A percentile compares a stretch with the other conserved stretches of the same genome.
phyloP scores from a whole-genome alignment of 78 protist genomes.

The Dictyostelium firmibasis region DNA sequence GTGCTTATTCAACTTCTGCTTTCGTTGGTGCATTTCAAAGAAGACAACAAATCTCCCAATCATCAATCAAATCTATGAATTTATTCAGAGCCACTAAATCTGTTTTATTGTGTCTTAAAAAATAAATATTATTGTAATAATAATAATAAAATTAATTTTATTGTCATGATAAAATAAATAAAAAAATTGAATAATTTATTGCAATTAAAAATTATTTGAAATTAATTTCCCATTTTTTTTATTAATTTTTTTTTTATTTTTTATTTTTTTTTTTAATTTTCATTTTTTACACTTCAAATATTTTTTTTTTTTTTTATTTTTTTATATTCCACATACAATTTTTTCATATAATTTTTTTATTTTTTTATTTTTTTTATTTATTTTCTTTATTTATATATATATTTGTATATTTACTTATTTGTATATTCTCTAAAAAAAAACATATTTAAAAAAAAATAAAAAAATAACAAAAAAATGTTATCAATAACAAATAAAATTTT shows the following conservation, averaged over 20 bases:
- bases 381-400: background rate
- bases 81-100: background rate
- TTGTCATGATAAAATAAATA: background rate
- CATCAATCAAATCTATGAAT: background rate
- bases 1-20: conserved; percentile 16
- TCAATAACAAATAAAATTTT: background rate
- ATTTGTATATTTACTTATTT: background rate
- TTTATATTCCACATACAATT: background rate
- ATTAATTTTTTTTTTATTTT: background rate
- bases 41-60: background rate
- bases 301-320: background rate
- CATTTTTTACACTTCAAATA: background rate
- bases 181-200: too few species aligned
- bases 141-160: background rate
- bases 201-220: background rate
- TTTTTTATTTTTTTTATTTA: background rate
- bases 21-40: background rate
- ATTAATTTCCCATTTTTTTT: background rate
- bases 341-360: too few species aligned
- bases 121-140: background rate
- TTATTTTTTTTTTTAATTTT: background rate
- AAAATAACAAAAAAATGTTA: background rate
- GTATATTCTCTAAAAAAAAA: background rate
- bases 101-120: background rate
- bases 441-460: too few species aligned